Percentiles rank a stretch among this genome's conserved stretches.
These are phyloP conservation scores for Penicillium mononematosum DNA, from an alignment of 495 filamentous ascomycete species.

Conservation along the genomic window DNA sequence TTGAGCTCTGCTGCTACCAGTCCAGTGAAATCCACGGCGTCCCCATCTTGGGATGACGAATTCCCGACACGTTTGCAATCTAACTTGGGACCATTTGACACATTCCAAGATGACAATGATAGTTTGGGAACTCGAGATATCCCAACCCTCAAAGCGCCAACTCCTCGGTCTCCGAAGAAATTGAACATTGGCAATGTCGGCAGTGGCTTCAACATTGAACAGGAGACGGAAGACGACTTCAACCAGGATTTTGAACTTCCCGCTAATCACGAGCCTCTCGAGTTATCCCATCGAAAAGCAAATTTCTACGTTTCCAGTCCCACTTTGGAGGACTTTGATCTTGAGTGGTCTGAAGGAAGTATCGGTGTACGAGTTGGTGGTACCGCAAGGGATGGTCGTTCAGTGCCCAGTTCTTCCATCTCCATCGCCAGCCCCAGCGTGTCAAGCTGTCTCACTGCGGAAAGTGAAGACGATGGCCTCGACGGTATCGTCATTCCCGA, in stretches of 20 bases:
- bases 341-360: slow-evolving; percentile 89
- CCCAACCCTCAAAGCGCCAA: slow-evolving; percentile 67
- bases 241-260: slow-evolving; percentile 79
- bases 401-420: slow-evolving; percentile 77
- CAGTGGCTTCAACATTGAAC: slow-evolving; percentile 31
- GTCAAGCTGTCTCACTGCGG: slow-evolving; percentile 83
- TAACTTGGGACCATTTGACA: slow-evolving; percentile 46
- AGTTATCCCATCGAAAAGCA: slow-evolving; percentile 58
- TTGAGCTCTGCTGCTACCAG: slow-evolving; percentile 51
- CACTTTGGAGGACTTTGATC: slow-evolving; percentile 71
- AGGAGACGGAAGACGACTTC: slow-evolving; percentile 64
- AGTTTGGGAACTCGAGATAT: slow-evolving; percentile 63
- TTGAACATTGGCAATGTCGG: slow-evolving; percentile 25
- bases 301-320: slow-evolving; percentile 56
- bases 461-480: slow-evolving; percentile 90
- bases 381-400: slow-evolving; percentile 71
- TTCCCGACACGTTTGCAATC: slow-evolving; percentile 27
- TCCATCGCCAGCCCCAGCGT: slow-evolving; percentile 89
- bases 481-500: slow-evolving; percentile 79
- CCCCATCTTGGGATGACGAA: slow-evolving; percentile 34
- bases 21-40: slow-evolving; percentile 37
- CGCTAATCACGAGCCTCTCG: slow-evolving; percentile 52
- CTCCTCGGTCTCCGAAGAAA: slow-evolving; percentile 53
- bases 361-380: slow-evolving; percentile 85
- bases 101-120: slow-evolving; percentile 61